Conservation (phyloP, 208 protist species). For the Blastocrithidia nonstop region DNA sequence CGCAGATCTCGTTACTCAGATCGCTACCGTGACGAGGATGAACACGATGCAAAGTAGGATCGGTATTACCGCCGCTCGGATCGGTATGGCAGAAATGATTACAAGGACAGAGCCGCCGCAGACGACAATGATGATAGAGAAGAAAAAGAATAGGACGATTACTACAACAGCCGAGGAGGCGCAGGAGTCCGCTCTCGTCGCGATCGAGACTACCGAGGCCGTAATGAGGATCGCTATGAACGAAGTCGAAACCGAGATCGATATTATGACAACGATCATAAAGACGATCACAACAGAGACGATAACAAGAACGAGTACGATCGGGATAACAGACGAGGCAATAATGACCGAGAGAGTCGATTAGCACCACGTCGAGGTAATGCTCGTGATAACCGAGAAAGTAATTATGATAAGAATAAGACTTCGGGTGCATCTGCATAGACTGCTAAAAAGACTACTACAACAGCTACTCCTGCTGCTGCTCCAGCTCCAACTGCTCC, state of each 20-base stretch:
- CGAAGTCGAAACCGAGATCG: background rate
- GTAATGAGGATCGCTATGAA: no score
- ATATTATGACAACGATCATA: background rate
- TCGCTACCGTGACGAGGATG: no score
- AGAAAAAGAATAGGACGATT: no score
- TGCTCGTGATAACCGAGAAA: no score
- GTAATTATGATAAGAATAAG: background rate
- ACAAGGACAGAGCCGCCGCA: no score
- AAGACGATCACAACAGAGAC: background rate
- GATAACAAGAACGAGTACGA: constrained; percentile 2
- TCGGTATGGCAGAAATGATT: no score
- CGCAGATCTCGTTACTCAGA: no score
- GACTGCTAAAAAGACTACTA: constrained; percentile 3
- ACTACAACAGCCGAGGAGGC: background rate
- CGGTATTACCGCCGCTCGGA: no score
- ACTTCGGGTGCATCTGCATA: background rate
- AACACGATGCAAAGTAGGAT: no score
- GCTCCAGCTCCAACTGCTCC: background rate
- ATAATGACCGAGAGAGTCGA: background rate
- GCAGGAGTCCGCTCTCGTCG: background rate
- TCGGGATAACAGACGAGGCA: background rate
- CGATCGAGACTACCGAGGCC: background rate
- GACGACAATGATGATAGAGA: no score
- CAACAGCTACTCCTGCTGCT: background rate
- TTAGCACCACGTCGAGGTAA: no score